Evolutionary conservation across 1,284 basidiomycete species (phyloP).

Genomic region (Sanghuangporus weigelae): DNA sequence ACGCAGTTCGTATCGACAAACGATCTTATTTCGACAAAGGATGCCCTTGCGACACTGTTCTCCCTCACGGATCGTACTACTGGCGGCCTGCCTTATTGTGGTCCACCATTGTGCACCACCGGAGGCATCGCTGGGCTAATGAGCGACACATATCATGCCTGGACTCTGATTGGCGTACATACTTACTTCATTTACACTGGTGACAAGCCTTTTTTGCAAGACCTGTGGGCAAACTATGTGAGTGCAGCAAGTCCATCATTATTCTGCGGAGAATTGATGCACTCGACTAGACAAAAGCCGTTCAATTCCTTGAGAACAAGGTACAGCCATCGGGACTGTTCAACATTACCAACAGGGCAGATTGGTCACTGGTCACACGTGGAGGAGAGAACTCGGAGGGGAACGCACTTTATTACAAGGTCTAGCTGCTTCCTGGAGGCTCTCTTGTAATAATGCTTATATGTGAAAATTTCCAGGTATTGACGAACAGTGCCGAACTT

Average conservation of each 20-base stretch:
- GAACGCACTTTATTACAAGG: constrained; percentile 45
- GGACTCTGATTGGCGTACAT: constrained; percentile 42
- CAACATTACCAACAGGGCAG: constrained; percentile 40
- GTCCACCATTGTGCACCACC: constrained; percentile 49
- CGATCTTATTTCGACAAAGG: constrained; percentile 48
- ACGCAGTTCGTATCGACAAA: constrained; percentile 56
- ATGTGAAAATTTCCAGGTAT: constrained; percentile 29
- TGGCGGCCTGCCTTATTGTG: constrained; percentile 51
- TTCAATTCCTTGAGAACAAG: constrained; percentile 39
- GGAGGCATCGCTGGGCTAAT: constrained; percentile 22
- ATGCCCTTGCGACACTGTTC: constrained; percentile 55
- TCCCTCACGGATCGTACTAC: constrained; percentile 43
- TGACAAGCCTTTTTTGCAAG: constrained; percentile 37
- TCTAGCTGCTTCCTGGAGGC: constrained; percentile 13
- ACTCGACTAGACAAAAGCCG: constrained; percentile 33
- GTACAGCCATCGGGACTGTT: constrained; percentile 42
- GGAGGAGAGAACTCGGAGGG: constrained; percentile 44
- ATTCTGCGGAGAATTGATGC: background rate
- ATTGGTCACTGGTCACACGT: constrained; percentile 45
- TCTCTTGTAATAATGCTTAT: background rate
- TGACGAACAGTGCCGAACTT: constrained; percentile 43
- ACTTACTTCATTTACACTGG: constrained; percentile 45
- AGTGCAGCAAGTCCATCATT: background rate
- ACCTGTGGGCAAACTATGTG: constrained; percentile 42
- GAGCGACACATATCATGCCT: constrained; percentile 43